These are phyloP conservation scores for Xerocomus potaroensis DNA, from an alignment of 768 basidiomycete genomes.

Conservation along the genomic window DNA sequence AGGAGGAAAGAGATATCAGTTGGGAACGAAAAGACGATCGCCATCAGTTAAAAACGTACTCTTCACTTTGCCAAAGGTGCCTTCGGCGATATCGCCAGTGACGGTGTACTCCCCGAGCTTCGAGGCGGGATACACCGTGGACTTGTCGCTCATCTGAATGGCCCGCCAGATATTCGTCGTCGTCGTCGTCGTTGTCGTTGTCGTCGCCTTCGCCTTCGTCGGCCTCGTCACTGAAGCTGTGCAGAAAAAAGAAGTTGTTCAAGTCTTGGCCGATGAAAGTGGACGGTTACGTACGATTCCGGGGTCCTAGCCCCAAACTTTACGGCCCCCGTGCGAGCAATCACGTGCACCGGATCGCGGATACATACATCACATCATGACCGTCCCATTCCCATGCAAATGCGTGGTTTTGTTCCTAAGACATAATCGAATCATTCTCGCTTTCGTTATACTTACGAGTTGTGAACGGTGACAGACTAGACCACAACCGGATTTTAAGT, in stretches of 20 bases:
- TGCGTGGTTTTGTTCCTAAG: no score
- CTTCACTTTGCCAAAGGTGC: constrained; percentile 99
- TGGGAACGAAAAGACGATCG: constrained; percentile 13
- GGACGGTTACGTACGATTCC: constrained; percentile 16
- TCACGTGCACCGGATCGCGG: constrained; percentile 12
- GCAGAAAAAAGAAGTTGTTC: constrained; percentile 21
- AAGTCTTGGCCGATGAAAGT: constrained; percentile 20
- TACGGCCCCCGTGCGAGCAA: no score
- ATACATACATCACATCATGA: background rate
- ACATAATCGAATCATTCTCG: no score
- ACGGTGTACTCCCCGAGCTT: constrained; percentile 92
- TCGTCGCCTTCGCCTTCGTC: background rate
- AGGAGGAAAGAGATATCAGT: constrained; percentile 11
- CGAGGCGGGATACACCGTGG: constrained; percentile 46
- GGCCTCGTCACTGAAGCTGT: constrained; percentile 10
- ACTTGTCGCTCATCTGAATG: constrained; percentile 26
- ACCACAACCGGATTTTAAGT: no score
- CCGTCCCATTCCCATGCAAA: no score
- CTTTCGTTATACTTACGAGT: no score
- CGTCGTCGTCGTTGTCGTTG: constrained; percentile 12
- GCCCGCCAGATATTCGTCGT: constrained; percentile 9
- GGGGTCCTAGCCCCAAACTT: constrained; percentile 18
- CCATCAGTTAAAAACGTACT: constrained; percentile 51
- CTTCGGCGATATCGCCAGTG: constrained; percentile 85
- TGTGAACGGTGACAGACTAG: no score